Conservation (phyloP, 495 filamentous ascomycete genomes). For the Podospora bellae-mahoneyi region DNA sequence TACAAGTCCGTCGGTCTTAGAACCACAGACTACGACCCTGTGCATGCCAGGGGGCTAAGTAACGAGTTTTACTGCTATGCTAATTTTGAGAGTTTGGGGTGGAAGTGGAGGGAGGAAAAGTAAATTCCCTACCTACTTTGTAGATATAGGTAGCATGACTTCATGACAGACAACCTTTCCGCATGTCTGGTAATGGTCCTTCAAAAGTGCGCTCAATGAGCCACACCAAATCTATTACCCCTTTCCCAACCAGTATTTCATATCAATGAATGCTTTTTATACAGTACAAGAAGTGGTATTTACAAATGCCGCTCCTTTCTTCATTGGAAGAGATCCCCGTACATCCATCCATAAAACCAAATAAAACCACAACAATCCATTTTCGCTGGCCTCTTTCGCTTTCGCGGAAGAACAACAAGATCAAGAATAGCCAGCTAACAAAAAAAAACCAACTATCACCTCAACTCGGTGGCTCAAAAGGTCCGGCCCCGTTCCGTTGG, state of each 20-base stretch:
- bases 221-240: not conserved
- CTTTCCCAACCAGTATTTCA: not conserved
- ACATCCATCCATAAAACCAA: not conserved
- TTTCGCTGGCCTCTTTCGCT: not conserved
- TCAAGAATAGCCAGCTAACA: not conserved
- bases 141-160: too few relatives aligned
- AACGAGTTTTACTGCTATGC: conserved; percentile 79
- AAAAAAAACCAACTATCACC: not conserved
- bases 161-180: too few relatives aligned
- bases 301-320: not conserved
- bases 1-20: conserved; percentile 47
- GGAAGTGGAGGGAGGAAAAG: conserved; percentile 44
- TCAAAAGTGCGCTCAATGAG: too few relatives aligned
- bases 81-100: conserved; percentile 60
- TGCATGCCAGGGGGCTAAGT: conserved; percentile 64
- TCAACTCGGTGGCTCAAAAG: too few relatives aligned
- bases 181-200: too few relatives aligned
- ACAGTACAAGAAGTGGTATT: not conserved
- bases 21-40: conserved; percentile 59
- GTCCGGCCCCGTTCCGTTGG: too few relatives aligned
- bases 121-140: not conserved
- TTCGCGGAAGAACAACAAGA: not conserved
- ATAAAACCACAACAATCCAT: not conserved
- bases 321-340: not conserved
- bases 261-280: not conserved